A percentile compares a stretch with the other conserved stretches of the same genome.
phyloP scores from a whole-genome alignment of 2,329 filamentous ascomycete genomes.

The Lecanicillium sp. region DNA sequence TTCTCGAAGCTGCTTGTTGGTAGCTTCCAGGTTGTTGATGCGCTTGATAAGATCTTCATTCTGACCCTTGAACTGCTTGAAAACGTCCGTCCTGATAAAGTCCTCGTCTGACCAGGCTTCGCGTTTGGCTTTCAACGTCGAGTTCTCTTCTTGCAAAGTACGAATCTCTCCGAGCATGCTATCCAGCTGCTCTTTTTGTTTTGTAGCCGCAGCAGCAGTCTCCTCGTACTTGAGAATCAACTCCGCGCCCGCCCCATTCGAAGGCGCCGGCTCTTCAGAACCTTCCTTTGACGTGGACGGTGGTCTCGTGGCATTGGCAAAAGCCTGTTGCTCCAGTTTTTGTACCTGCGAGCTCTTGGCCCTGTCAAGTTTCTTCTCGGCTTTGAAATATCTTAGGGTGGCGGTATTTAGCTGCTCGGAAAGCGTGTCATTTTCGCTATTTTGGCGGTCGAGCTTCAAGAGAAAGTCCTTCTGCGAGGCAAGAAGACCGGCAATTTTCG shows the following conservation, averaged over 20 bases:
- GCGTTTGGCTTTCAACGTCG: slow-evolving; percentile 60
- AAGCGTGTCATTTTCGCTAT: slow-evolving; percentile 74
- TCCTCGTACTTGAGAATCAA: slow-evolving; percentile 73
- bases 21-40: slow-evolving; percentile 85
- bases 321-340: slow-evolving; percentile 84
- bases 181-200: slow-evolving; percentile 85
- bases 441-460: slow-evolving; percentile 67
- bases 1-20: slow-evolving; percentile 76
- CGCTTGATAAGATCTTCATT: slow-evolving; percentile 90
- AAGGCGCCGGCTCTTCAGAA: slow-evolving; percentile 41
- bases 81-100: slow-evolving; percentile 85
- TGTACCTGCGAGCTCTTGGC: slow-evolving; percentile 83
- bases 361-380: slow-evolving; percentile 89
- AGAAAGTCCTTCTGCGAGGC: slow-evolving; percentile 77
- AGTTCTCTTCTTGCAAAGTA: slow-evolving; percentile 69
- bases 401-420: slow-evolving; percentile 84
- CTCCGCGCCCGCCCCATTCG: slow-evolving; percentile 54
- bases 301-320: slow-evolving; percentile 58
- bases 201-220: slow-evolving; percentile 66
- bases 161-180: slow-evolving; percentile 72
- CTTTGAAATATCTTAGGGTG: slow-evolving; percentile 86
- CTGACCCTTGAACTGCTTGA: slow-evolving; percentile 84
- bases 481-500: slow-evolving; percentile 67
- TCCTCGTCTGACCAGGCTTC: slow-evolving; percentile 83
- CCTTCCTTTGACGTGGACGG: slow-evolving; percentile 35